Percentiles rank a stretch among this genome's conserved stretches.
Conservation (phyloP, 805 yeast genomes). For the Barnettozyma californica region DNA sequence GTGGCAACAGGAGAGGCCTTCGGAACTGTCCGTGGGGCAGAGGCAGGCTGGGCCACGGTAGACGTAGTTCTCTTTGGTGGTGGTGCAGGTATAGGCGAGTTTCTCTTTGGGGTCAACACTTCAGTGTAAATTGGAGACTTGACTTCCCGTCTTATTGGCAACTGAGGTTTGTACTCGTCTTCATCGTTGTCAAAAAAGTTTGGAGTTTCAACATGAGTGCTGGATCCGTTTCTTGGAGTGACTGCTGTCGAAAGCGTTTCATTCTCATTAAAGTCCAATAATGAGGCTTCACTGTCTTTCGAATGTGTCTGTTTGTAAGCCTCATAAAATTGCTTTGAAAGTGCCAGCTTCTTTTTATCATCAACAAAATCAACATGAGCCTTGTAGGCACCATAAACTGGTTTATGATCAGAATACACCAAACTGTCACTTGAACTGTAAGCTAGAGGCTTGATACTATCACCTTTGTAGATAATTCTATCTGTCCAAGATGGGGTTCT, state of each 20-base stretch:
- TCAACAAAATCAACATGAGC: conserved; percentile 66
- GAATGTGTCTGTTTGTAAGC: conserved; percentile 40
- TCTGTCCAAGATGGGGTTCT: conserved; percentile 98
- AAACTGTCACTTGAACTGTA: conserved; percentile 63
- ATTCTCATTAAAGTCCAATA: conserved; percentile 17
- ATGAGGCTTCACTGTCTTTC: conserved; percentile 22
- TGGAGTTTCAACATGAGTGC: conserved; percentile 6
- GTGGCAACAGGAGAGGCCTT: conserved; percentile 6
- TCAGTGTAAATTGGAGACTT: conserved; percentile 11
- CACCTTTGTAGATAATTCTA: conserved; percentile 66
- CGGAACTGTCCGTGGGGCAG: conserved; percentile 6
- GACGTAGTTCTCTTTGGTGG: conserved; percentile 8
- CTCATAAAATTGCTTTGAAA: conserved; percentile 56
- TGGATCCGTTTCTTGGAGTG: not conserved
- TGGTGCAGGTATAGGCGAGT: conserved; percentile 14
- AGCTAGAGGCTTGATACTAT: conserved; percentile 51
- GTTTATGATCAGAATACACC: conserved; percentile 81
- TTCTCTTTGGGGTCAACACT: conserved; percentile 18
- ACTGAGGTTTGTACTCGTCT: conserved; percentile 14
- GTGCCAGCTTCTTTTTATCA: conserved; percentile 47
- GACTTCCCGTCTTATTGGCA: conserved; percentile 14
- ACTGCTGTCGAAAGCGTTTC: not conserved
- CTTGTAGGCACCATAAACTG: conserved; percentile 77
- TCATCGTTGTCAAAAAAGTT: conserved; percentile 20
- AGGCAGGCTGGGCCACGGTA: not conserved